Evolutionary conservation across 2,329 filamentous ascomycete species (phyloP).

Genomic region (Penicillium sp.): DNA sequence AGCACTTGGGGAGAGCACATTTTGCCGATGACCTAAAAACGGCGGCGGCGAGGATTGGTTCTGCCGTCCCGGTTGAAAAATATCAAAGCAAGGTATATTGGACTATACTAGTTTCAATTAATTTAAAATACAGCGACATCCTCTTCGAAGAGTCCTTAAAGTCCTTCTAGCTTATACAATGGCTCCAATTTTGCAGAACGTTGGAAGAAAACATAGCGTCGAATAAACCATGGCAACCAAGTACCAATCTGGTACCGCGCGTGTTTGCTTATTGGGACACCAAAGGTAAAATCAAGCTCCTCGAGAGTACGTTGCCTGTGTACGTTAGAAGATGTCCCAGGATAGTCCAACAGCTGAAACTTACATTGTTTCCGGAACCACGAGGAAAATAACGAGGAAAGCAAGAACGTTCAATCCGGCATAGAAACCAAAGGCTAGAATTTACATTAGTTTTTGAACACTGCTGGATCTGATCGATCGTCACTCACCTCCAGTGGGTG

Average conservation of each 20-base stretch:
- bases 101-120: too few species aligned
- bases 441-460: constrained; percentile 10
- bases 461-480: background rate
- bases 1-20: constrained; percentile 7
- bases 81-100: too few species aligned
- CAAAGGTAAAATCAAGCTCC: constrained; percentile 53
- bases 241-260: constrained; percentile 45
- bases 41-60: background rate
- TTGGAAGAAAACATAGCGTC: constrained; percentile 46
- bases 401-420: constrained; percentile 53
- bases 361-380: constrained; percentile 41
- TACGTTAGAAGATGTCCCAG: background rate
- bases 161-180: constrained; percentile 38
- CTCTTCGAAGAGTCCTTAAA: constrained; percentile 3
- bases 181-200: constrained; percentile 37
- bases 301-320: constrained; percentile 31
- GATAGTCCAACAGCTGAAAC: constrained; percentile 20
- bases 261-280: constrained; percentile 47
- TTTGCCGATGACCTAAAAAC: constrained; percentile 8
- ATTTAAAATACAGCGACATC: background rate
- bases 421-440: constrained; percentile 49
- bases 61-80: background rate
- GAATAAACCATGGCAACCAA: constrained; percentile 53
- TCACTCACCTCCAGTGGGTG: constrained; percentile 17
- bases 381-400: constrained; percentile 51